Conservation (phyloP, 305 asterid species). For the Solanum aculeatissimum region DNA sequence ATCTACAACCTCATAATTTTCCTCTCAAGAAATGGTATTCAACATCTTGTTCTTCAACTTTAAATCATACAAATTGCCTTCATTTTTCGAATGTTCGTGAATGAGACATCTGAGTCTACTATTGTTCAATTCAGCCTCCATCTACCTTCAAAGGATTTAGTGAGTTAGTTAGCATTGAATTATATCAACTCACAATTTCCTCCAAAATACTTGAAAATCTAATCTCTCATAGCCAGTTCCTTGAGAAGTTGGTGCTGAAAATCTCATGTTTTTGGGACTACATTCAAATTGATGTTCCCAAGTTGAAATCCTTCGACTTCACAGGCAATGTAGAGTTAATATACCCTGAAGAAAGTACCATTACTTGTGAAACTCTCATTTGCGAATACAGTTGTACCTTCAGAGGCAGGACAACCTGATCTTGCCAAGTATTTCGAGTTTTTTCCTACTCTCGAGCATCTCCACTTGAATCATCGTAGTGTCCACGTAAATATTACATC, state of each 20-base stretch:
- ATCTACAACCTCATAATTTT: neutral
- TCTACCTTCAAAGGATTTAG: neutral
- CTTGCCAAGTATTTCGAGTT: neutral
- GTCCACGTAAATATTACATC: too few relatives aligned
- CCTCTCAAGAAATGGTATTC: neutral
- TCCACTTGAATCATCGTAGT: too few relatives aligned
- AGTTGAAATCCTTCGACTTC: neutral
- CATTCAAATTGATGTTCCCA: neutral
- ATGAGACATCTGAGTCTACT: neutral
- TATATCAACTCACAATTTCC: neutral
- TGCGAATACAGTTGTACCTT: neutral
- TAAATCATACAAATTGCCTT: neutral
- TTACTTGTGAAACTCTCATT: too few relatives aligned
- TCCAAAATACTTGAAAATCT: neutral
- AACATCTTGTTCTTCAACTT: neutral
- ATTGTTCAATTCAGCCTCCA: neutral
- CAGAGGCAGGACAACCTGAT: neutral
- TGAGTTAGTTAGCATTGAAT: neutral
- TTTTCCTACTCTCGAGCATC: neutral
- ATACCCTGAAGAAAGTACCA: neutral
- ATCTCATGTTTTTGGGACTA: too few relatives aligned
- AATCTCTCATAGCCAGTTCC: neutral
- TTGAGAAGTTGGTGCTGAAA: neutral
- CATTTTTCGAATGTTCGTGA: neutral
- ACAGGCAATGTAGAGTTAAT: neutral